Evolutionary conservation across 1,139 yeast species (phyloP), one percentile per base, ranked within the genome.

Genomic region (Taiozyma onychis): DNA sequence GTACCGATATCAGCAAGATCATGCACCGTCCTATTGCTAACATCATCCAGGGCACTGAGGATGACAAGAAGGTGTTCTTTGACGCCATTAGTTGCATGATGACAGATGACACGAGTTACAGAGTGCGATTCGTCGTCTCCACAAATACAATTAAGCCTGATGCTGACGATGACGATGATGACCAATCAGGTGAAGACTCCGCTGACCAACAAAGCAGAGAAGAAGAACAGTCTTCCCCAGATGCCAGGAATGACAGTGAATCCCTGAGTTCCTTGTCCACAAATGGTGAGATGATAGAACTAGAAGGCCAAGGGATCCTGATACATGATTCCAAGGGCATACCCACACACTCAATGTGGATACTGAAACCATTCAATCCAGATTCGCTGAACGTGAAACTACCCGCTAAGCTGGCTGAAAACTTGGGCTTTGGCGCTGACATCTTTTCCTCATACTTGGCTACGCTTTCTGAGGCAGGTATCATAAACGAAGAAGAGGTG

Each of bases 301-400:
- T 93, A 42, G 99, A 91, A 65, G 98, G 97, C 0, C 97, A 91
- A 62, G 99, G 99, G 7, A 85, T 93, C n/a, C 67, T 93, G 39
- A 85, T 93, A n/a, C 88, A 83, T 57, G 87, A 86, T 59, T 73
- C 82, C 0, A 74, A 74, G 14, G 66, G 76, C n/a, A 37, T 62
- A 18, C 90, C 95, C 1, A 76, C 86, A 1, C 95, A 90, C 66
- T 83, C 97, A 1, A 87, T 93, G 87, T 93, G 99, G 98, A 83
- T 95, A 3, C 74, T 93, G 13, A 84, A 88, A 58, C 96, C 95
- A 1, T 86, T 82, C 66, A 72, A 77, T 11, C 84, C 85, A 8
- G 68, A 71, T 47, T 80, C 82, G 41, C 69, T 85, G 39, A 81
- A 81, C 48, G 71, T 86, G 44, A 82, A 85, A 46, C 68, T 90